Evolutionary conservation across 352 stramenopile species (phyloP).

Genomic region (Pythium myriotylum): DNA sequence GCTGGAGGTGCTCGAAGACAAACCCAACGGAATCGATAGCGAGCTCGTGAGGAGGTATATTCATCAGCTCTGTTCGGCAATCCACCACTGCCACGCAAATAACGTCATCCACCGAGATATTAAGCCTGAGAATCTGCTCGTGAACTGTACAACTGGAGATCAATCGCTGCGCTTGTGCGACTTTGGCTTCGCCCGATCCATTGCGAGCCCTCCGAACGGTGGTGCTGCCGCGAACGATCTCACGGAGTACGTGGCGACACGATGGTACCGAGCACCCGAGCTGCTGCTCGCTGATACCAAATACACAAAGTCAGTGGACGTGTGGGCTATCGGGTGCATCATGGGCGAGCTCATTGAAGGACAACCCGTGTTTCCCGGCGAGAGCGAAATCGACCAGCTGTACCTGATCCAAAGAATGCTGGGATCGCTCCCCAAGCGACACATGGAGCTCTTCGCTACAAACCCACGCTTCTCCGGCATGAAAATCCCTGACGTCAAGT

Average conservation of each 20-base stretch:
- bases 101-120: constrained; percentile 99
- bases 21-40: constrained; percentile 82
- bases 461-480: constrained; percentile 92
- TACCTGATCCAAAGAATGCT: constrained; percentile 99
- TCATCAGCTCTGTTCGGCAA: constrained; percentile 96
- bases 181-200: constrained; percentile 95
- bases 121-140: constrained; percentile 99
- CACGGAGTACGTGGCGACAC: constrained; percentile 98
- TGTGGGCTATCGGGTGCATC: constrained; percentile 97
- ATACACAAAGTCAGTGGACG: constrained; percentile 96
- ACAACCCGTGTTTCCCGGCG: constrained; percentile 98
- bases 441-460: constrained; percentile 91
- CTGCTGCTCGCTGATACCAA: constrained; percentile 99
- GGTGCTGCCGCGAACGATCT: constrained; percentile 87
- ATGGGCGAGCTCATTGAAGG: constrained; percentile 97
- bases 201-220: constrained; percentile 43
- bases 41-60: constrained; percentile 98
- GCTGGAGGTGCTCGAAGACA: constrained; percentile 94
- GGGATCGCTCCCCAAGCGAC: constrained; percentile 92
- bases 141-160: constrained; percentile 93
- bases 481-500: constrained; percentile 92
- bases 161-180: constrained; percentile 98
- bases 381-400: constrained; percentile 98
- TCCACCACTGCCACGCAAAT: constrained; percentile 97
- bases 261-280: constrained; percentile 99